Conservation (phyloP, 2,329 filamentous ascomycete species). For the Diaporthe citrichinensis region DNA sequence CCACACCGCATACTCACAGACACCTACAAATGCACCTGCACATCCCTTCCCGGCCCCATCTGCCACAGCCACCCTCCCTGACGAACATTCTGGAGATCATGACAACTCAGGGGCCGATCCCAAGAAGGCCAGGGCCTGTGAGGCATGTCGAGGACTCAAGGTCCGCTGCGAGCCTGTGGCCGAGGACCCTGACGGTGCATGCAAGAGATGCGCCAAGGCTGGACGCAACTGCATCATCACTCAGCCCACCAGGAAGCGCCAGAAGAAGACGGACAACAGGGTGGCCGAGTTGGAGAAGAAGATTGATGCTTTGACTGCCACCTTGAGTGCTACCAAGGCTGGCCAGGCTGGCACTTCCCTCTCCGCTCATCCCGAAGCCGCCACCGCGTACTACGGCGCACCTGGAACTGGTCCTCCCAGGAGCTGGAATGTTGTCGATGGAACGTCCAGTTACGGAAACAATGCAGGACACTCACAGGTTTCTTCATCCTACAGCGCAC, state of each 20-base stretch:
- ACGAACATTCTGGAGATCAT: constrained; percentile 38
- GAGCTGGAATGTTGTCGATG: constrained; percentile 37
- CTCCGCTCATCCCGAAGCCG: constrained; percentile 34
- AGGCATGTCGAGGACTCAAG: constrained; percentile 82
- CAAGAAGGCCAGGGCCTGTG: constrained; percentile 80
- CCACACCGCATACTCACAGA: not conserved
- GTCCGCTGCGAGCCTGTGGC: constrained; percentile 88
- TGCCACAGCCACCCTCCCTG: constrained; percentile 13
- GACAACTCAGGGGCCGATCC: constrained; percentile 58
- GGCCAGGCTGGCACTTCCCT: constrained; percentile 37
- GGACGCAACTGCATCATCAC: constrained; percentile 84
- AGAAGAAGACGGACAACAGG: constrained; percentile 92
- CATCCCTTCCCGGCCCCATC: constrained; percentile 39
- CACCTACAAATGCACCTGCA: constrained; percentile 8
- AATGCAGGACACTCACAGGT: constrained; percentile 37
- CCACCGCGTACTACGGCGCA: constrained; percentile 37
- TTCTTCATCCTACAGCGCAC: constrained; percentile 39
- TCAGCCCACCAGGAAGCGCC: constrained; percentile 80
- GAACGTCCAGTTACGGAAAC: constrained; percentile 15
- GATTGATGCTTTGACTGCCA: constrained; percentile 89
- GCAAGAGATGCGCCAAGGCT: constrained; percentile 84
- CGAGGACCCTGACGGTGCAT: constrained; percentile 72
- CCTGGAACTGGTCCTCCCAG: constrained; percentile 32
- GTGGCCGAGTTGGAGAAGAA: constrained; percentile 94
- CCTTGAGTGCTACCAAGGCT: constrained; percentile 71